A percentile compares a stretch with the other conserved stretches of the same genome.
Conservation (phyloP, 805 yeast species). For the Suhomyces tanzawaensis region DNA sequence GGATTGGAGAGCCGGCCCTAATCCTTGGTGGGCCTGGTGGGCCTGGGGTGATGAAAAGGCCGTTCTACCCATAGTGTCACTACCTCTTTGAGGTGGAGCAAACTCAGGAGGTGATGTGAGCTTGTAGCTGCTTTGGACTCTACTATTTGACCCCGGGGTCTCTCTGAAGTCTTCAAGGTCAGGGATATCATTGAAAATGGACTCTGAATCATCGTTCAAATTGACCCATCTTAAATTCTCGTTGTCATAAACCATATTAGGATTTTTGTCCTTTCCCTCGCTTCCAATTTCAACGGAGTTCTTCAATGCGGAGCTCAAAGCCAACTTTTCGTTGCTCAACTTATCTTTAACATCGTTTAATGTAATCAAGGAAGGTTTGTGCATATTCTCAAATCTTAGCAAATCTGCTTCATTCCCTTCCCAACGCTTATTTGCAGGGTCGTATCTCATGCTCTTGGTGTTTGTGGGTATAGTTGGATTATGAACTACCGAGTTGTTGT, state of each 20-base stretch:
- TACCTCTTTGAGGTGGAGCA: slow-evolving; percentile 2
- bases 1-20: slow-evolving; percentile 2
- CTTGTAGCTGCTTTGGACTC: neutral
- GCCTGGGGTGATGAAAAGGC: too few species aligned
- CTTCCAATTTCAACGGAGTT: neutral
- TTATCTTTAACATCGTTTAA: slow-evolving; percentile 19
- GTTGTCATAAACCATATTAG: slow-evolving; percentile 59
- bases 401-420: slow-evolving; percentile 64
- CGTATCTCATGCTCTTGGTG: slow-evolving; percentile 48
- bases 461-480: slow-evolving; percentile 14
- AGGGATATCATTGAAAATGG: slow-evolving; percentile 50
- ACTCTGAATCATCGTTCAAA: slow-evolving; percentile 33
- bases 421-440: slow-evolving; percentile 54
- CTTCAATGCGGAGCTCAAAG: neutral
- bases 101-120: slow-evolving; percentile 6
- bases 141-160: slow-evolving; percentile 3
- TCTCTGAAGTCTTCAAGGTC: slow-evolving; percentile 31
- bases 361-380: slow-evolving; percentile 40
- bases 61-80: too few species aligned
- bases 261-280: slow-evolving; percentile 21
- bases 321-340: neutral
- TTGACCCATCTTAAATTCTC: slow-evolving; percentile 60
- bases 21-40: neutral
- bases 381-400: slow-evolving; percentile 44
- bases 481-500: slow-evolving; percentile 14